Base-by-base conservation (phyloP, 2,329 filamentous ascomycete genomes). In the Paraphaeosphaeria sporulosa region DNA sequence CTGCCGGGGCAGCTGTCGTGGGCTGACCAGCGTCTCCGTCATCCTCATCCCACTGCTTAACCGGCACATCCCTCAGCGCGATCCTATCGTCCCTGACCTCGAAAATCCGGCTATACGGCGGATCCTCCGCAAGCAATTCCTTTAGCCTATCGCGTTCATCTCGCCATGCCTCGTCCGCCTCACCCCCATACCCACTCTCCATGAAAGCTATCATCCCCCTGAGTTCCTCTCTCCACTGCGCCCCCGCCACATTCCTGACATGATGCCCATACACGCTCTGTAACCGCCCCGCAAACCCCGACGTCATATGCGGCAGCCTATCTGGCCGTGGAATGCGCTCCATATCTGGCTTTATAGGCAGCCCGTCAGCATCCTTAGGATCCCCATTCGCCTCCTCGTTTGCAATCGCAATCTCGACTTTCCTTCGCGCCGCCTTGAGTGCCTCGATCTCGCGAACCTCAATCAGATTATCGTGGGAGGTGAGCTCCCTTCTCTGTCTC, bases 191-290 rank as follows among this genome's bases (percentile, higher is more conserved):
- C 19, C 17, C 38, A 15, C 38, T 17, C 38, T n/a, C 49, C 12
- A 36, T 32, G 5, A 17, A 52, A n/a, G 49, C 12, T 27, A 52
- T 52, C 51, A 54, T 54, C 17, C 43, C 25, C 6, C 57, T 43
- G 9, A 59, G 32, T 25, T 59, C 50, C 13, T 50, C 36, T 2
- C 57, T 34, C 57, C 57, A 59, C 43, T 59, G 57, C 4, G 12
- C 34, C 1, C 47, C 34, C 9, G 57, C 57, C 5, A 55, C 43
- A 23, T 55, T 55, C 3, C 34, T 43, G 5, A 59, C 25, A 36
- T 59, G 57, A 17, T 59, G 50, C 12, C 43, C 57, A 25, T 59
- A 59, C 7, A 13, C 13, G 9, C 21, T 40, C 19, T 52, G 30
- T 4, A 52, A 32, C 34, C 15, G 27, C 2, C 13, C n/a, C 2